Evolutionary conservation across 2,329 filamentous ascomycete genomes (phyloP).

Genomic region (Colletotrichum chrysophilum): DNA sequence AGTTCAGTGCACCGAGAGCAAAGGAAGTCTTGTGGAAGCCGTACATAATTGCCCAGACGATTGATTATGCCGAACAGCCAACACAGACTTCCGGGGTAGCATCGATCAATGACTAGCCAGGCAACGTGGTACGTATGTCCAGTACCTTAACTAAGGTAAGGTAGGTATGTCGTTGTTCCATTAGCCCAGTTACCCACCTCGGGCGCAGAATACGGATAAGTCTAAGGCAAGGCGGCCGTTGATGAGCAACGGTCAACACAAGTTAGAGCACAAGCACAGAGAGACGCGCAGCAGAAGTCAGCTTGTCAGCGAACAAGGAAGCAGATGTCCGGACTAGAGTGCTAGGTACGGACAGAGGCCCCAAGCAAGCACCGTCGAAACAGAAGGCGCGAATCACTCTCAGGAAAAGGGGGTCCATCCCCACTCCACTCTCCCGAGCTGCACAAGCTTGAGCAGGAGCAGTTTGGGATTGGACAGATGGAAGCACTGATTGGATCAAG

Average conservation of each 20-base stretch:
- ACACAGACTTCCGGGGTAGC: not conserved
- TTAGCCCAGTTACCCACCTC: not conserved
- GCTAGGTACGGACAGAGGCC: not conserved
- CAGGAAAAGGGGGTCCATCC: conserved; percentile 14
- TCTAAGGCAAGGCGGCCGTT: not conserved
- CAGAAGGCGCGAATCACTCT: conserved; percentile 13
- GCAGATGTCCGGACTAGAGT: conserved; percentile 9
- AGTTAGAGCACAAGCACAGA: not conserved
- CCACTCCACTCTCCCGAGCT: conserved; percentile 16
- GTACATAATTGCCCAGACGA: not conserved
- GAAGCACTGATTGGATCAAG: not conserved
- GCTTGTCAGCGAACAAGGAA: not conserved
- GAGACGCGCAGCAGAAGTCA: not conserved
- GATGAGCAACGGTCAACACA: not conserved
- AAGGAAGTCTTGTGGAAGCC: not conserved
- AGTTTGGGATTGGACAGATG: not conserved
- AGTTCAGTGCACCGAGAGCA: not conserved
- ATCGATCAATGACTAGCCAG: not conserved
- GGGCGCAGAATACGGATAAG: not conserved
- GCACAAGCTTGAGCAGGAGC: conserved; percentile 1
- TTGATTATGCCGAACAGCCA: not conserved
- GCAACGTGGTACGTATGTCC: not conserved
- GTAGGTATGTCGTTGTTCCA: not conserved
- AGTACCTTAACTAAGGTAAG: not conserved
- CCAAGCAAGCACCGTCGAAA: conserved; percentile 17